Base-by-base conservation (phyloP, 2,329 filamentous ascomycete species). In the Scolecobasidium constrictum region DNA sequence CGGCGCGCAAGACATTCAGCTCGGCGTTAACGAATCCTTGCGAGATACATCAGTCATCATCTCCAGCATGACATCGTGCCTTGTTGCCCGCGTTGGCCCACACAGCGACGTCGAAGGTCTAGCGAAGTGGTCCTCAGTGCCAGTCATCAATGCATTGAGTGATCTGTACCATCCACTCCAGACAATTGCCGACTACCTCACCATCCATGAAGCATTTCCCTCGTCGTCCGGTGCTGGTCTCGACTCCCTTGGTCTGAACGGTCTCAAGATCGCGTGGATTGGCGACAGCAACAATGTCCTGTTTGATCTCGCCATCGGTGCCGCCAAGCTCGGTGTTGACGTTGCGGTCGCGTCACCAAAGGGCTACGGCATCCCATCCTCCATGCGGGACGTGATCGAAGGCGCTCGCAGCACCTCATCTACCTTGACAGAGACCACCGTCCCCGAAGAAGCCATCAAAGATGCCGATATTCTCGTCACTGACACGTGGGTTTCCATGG, bases 401-500 rank as follows among this genome's bases (percentile, higher is more conserved):
- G 66, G 75, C 18, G 75, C 85, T 13, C 75, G 75, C 7, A 55
- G 70, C 13, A 71, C 73, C 4, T 31, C 26, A 7, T 31, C 26
- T 9, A 70, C 66, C 1, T 70, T 95, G 23, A 67, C 65, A 4
- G 83, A 94, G 63, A 93, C 86, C 1, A 82, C 72, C 17, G 68
- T 83, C 1, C 92, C 90, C 0, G 85, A 92, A 58, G 85, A 94
- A 55, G 92, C 72, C 1, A 78, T 95, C 57, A 84, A 84, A 66
- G 69, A 81, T 49, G 90, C 92, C 3, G 83, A 98, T 59, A 75
- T 96, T 42, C 69, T 98, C 45, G 87, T 96, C 17, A 98, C 92
- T 1, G 92, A 98, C 57, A 98, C 92, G 1, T 98, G 92, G 92
- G 77, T 98, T 22, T 94, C 86, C 1, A 98, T 98, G 92, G 92